These are phyloP conservation scores for Didymella lethalis DNA, from an alignment of 2,329 filamentous ascomycete species.

Conservation along the genomic window DNA sequence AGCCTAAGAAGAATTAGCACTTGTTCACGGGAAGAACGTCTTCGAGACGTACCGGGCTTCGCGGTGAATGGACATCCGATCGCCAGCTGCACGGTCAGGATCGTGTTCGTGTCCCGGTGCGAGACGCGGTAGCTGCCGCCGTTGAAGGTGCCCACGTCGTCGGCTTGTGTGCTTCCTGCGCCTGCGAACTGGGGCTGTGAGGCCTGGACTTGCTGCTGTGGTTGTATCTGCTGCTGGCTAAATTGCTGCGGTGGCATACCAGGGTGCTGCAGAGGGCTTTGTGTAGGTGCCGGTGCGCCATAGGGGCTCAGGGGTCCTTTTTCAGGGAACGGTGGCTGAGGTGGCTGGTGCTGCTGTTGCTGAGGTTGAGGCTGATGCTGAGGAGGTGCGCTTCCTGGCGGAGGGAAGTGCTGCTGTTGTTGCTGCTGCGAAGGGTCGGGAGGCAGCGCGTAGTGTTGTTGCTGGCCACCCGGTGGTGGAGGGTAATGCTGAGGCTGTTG, in stretches of 20 bases:
- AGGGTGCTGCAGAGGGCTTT: slow-evolving; percentile 43
- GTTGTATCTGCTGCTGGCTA: slow-evolving; percentile 39
- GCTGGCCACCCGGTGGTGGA: slow-evolving; percentile 38
- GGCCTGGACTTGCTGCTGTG: slow-evolving; percentile 43
- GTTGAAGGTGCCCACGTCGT: slow-evolving; percentile 96
- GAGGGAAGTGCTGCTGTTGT: slow-evolving; percentile 42
- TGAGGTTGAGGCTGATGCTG: slow-evolving; percentile 39
- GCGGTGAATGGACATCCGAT: slow-evolving; percentile 83
- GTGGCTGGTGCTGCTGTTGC: slow-evolving; percentile 31
- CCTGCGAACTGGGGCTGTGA: slow-evolving; percentile 38
- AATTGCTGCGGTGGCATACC: slow-evolving; percentile 40
- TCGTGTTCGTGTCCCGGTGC: slow-evolving; percentile 88
- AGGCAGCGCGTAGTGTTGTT: slow-evolving; percentile 44
- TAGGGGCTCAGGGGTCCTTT: slow-evolving; percentile 35
- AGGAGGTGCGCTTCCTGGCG: slow-evolving; percentile 42
- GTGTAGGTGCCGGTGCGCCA: slow-evolving; percentile 45
- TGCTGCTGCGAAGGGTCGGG: slow-evolving; percentile 38
- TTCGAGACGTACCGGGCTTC: slow-evolving; percentile 69
- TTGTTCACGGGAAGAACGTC: too few species aligned
- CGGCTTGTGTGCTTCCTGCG: slow-evolving; percentile 64
- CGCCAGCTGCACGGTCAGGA: slow-evolving; percentile 87
- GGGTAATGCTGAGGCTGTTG: slow-evolving; percentile 37
- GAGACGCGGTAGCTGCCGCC: slow-evolving; percentile 93
- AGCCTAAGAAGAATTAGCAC: slow-evolving; percentile 59
- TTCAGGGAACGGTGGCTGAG: slow-evolving; percentile 14